Evolutionary conservation across 176 grass and related monocot genomes (phyloP).

Genomic region (Metroxylon sagu): DNA sequence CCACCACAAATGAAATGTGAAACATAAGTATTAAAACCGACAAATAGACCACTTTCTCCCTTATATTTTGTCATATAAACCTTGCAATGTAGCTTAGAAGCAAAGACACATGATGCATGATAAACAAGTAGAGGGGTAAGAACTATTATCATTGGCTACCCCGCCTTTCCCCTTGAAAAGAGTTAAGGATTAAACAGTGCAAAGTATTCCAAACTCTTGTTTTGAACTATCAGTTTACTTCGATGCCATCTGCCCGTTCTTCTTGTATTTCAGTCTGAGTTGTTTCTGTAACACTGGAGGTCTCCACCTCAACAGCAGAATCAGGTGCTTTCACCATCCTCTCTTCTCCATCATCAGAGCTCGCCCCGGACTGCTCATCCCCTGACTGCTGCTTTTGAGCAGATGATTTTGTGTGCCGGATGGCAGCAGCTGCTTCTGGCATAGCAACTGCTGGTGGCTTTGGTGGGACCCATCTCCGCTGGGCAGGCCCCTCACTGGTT

Average conservation of each 20-base stretch:
- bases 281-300: background rate
- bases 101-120: too few relatives aligned
- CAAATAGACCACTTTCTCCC: too few relatives aligned
- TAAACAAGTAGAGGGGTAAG: too few relatives aligned
- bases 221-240: too few relatives aligned
- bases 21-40: too few relatives aligned
- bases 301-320: constrained; percentile 21
- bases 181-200: too few relatives aligned
- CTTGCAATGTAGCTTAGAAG: too few relatives aligned
- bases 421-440: constrained; percentile 57
- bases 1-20: too few relatives aligned
- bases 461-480: constrained; percentile 59
- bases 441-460: constrained; percentile 42
- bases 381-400: constrained; percentile 26
- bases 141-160: too few relatives aligned
- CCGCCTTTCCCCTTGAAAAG: too few relatives aligned
- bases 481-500: constrained; percentile 19
- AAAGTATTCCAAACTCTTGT: too few relatives aligned
- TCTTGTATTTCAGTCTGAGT: constrained; percentile 25
- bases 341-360: constrained; percentile 16
- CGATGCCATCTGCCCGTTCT: background rate
- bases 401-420: constrained; percentile 45
- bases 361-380: background rate
- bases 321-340: constrained; percentile 4
- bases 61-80: too few relatives aligned